Evolutionary conservation across 2,329 filamentous ascomycete genomes (phyloP).

Genomic region (Alternaria sp.): DNA sequence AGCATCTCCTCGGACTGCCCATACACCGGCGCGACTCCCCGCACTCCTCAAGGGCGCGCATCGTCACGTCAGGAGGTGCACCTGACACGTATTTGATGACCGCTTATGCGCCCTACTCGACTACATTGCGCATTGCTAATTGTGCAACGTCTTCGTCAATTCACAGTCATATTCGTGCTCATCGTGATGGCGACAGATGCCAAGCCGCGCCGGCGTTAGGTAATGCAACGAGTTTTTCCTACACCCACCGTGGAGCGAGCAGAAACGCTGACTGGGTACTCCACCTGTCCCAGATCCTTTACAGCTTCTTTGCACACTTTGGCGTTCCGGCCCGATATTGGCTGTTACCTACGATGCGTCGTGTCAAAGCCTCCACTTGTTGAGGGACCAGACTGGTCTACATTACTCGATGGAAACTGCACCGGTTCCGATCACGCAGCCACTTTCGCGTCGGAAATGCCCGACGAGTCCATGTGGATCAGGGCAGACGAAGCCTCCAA

Average conservation of each 20-base stretch:
- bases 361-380: slow-evolving; percentile 37
- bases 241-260: slow-evolving; percentile 22
- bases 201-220: slow-evolving; percentile 37
- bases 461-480: slow-evolving; percentile 11
- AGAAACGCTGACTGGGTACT: slow-evolving; percentile 25
- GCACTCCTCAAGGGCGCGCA: slow-evolving; percentile 14
- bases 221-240: slow-evolving; percentile 39
- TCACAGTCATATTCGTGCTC: slow-evolving; percentile 19
- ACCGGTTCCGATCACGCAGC: slow-evolving; percentile 11
- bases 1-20: slow-evolving; percentile 43
- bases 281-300: slow-evolving; percentile 31
- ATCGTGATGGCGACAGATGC: slow-evolving; percentile 27
- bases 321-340: slow-evolving; percentile 23
- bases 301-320: slow-evolving; percentile 32
- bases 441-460: slow-evolving; percentile 12
- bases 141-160: slow-evolving; percentile 24
- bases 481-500: not conserved
- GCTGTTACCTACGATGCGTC: slow-evolving; percentile 15
- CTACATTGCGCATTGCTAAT: slow-evolving; percentile 23
- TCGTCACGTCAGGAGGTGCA: not conserved
- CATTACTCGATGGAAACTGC: slow-evolving; percentile 32
- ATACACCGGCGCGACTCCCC: slow-evolving; percentile 6
- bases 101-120: not conserved
- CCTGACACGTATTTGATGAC: slow-evolving; percentile 8
- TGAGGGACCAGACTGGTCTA: slow-evolving; percentile 38